Evolutionary conservation across 805 yeast genomes (phyloP), one percentile per base, ranked within the genome.

Genomic region (Metschnikowia vanudenii): DNA sequence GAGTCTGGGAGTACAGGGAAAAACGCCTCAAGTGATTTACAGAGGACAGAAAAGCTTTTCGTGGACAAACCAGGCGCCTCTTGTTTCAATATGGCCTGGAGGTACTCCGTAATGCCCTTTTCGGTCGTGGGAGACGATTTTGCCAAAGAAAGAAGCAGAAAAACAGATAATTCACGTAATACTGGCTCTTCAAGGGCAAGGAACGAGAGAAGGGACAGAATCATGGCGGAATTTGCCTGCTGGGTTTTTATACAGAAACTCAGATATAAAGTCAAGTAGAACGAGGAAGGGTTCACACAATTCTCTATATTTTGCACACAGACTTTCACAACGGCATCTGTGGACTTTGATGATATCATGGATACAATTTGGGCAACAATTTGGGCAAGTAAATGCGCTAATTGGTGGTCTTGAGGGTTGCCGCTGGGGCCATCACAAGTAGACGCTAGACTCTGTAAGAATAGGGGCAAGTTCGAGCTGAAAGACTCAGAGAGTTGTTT

Each of bases 1-100:
- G 32, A 18, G 2, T 26, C 41, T 4, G 58, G 52, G 20, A 49
- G 31, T 3, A 53, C 14, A 11, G 58, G 54, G 20, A 55, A 42
- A 13, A 53, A 47, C 3, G 49, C 24, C 40, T 51, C 57, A 29
- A 55, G 45, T 6, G 53, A 35, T 16, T 37, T 34, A 3, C 46
- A 20, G 18, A 50, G 46, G 10, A 35, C 35, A 5, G 31, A 9
- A 18, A 45, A 45, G 20, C 24, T 29, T 20, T 14, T 8, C 7
- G 36, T 24, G 24, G 34, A 31, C 24, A 41, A 10, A 4, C 32
- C 41, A 6, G 45, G 45, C 11, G 45, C 13, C 8, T 39, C 33
- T 3, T 14, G 4, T 35, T 17, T 8, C 22, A 41, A 19, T 2
- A 41, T 32, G 9, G 11, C 14, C 37, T 41, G 39, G 29, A 46